Conservation (phyloP, 805 yeast species). For the Candida khao-thaluensis region DNA sequence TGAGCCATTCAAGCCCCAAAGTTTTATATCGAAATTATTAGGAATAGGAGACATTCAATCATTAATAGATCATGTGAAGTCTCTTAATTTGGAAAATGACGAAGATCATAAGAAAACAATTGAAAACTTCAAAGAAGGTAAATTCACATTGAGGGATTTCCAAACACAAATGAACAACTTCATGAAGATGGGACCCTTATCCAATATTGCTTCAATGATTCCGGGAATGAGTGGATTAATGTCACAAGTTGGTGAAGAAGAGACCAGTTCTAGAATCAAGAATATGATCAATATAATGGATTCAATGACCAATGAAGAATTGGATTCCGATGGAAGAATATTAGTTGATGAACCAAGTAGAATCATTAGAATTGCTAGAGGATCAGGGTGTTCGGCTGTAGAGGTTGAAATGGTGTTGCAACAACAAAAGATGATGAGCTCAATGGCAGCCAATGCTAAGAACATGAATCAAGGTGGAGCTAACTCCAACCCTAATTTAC, state of each 20-base stretch:
- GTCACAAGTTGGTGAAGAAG: constrained; percentile 88
- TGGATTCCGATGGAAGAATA: constrained; percentile 83
- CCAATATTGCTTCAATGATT: constrained; percentile 92
- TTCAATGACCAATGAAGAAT: constrained; percentile 90
- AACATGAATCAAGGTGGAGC: constrained; percentile 14
- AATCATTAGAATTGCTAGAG: constrained; percentile 86
- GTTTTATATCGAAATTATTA: constrained; percentile 84
- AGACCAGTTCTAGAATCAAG: constrained; percentile 78
- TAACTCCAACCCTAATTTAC: constrained; percentile 42
- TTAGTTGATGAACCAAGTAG: constrained; percentile 82
- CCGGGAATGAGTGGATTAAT: constrained; percentile 87
- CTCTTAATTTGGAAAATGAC: constrained; percentile 63
- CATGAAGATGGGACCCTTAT: constrained; percentile 94
- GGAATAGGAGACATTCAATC: constrained; percentile 97
- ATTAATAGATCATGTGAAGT: constrained; percentile 88
- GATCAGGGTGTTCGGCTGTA: constrained; percentile 87
- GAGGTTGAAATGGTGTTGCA: constrained; percentile 90
- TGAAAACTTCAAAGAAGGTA: constrained; percentile 92
- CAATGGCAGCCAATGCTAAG: constrained; percentile 71
- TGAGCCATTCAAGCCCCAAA: constrained; percentile 85
- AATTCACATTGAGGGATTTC: constrained; percentile 86
- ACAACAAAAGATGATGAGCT: constrained; percentile 93
- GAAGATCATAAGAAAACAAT: constrained; percentile 83
- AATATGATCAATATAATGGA: constrained; percentile 90
- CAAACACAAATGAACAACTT: constrained; percentile 94